Percentiles rank a stretch among this genome's conserved stretches.
Evolutionary conservation across 75 land plant genomes (phyloP).

Genomic region (Cryptomeria japonica): DNA sequence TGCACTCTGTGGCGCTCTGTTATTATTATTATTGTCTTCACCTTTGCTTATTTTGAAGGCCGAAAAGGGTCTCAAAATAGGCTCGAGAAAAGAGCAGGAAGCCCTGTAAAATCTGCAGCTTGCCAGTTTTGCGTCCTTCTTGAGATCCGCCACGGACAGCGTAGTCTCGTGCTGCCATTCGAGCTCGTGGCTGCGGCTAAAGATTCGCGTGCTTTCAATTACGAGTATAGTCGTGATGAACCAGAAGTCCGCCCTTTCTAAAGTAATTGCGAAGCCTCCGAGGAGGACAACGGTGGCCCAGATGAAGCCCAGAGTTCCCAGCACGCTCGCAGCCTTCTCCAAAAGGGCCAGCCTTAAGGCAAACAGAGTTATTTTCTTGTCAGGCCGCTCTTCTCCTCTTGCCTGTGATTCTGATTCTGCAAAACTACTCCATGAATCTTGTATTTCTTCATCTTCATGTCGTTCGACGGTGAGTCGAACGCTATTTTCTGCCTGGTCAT

Average conservation of each 20-base stretch:
- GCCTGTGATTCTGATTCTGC: background rate
- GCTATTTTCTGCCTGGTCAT: background rate
- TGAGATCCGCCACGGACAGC: conserved; percentile 32
- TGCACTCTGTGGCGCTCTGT: background rate
- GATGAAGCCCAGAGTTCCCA: conserved; percentile 78
- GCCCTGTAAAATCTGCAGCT: background rate
- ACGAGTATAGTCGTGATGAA: conserved; percentile 67
- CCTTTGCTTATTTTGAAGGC: background rate
- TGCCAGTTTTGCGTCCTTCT: background rate
- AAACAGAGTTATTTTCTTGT: conserved; percentile 78
- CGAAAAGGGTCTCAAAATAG: background rate
- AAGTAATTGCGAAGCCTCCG: conserved; percentile 74
- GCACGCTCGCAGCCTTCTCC: conserved; percentile 70
- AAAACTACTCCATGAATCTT: background rate
- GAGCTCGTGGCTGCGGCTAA: conserved; percentile 82
- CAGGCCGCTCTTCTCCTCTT: conserved; percentile 41
- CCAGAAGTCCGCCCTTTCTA: conserved; percentile 75
- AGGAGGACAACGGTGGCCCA: conserved; percentile 97
- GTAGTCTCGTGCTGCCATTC: conserved; percentile 90
- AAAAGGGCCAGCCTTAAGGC: conserved; percentile 79
- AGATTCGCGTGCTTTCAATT: conserved; percentile 76
- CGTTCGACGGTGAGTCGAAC: background rate
- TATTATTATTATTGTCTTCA: background rate
- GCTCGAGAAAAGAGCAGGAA: background rate
- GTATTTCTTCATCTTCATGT: background rate